Conservation (phyloP, 345 rosid genomes). For the Eucalyptus rudis region DNA sequence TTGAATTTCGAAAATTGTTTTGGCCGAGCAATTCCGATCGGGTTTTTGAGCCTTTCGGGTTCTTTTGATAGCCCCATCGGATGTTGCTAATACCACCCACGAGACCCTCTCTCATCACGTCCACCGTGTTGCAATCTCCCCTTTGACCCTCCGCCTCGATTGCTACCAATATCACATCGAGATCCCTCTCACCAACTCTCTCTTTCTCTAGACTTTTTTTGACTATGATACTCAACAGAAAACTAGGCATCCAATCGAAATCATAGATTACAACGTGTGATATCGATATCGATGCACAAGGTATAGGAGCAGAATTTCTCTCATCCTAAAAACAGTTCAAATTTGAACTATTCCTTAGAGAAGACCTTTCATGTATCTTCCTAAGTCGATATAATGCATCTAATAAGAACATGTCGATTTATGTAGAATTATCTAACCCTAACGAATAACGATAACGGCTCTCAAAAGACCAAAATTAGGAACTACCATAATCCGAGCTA, state of each 20-base stretch:
- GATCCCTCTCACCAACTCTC: not conserved
- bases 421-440: not conserved
- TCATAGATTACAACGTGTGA: not conserved
- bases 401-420: not conserved
- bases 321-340: not conserved
- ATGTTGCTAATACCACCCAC: not conserved
- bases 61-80: not conserved
- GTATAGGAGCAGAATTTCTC: not conserved
- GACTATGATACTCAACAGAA: not conserved
- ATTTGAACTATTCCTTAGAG: not conserved
- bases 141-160: not conserved
- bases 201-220: not conserved
- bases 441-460: not conserved
- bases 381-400: not conserved
- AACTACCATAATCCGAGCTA: not conserved
- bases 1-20: not conserved
- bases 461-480: not conserved
- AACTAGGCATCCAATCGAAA: not conserved
- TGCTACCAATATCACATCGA: not conserved
- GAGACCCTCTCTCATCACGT: not conserved
- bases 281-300: not conserved
- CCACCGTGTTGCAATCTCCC: not conserved
- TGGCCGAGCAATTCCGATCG: accelerated
- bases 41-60: not conserved
- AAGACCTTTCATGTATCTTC: not conserved